Evolutionary conservation across 805 yeast species (phyloP), one percentile per base, ranked within the genome.

Genomic region (Pichia rugopelliculosa): DNA sequence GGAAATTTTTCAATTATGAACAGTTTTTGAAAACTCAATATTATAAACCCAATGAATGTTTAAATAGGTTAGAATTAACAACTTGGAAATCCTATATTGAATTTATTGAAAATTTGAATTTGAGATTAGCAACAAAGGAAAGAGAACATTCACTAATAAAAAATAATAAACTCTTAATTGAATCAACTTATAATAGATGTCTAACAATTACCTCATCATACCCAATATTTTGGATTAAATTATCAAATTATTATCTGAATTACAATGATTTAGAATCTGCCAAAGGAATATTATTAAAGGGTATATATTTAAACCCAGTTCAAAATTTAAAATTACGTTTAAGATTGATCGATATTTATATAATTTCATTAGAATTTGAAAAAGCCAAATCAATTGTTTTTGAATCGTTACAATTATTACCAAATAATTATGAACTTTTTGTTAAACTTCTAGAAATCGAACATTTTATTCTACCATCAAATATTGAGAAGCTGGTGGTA

Each of bases 21-120:
- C 69, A 69, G 48, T 57, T 60, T 1, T 54, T 79, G 7, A 53
- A 59, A 7, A 51, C 62, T 10, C 72, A 71, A 8, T 73, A 65
- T 51, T 74, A 59, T 53, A 65, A 64, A 24, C 68, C 71, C 1
- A 57, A 62, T 69, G 3, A 50, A 40, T 53, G 59, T 30, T 53
- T 64, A 24, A 42, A 60, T 52, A 52, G 74, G 61, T 51, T 58
- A 57, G 85, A 84, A 53, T 57, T 82, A 20, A 74, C 72, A 18
- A 68, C 66, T 11, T 84, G 95, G 80, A 76, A 72, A 45, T 60
- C 68, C 25, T 87, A 83, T 59, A 56, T 84, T 34, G 73, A 73
- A 52, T 77, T 70, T 48, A 64, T 78, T 34, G 87, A 83, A 53
- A 58, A 57, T 9, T 39, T 55, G 38, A 56, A 52, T 17, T 44